A percentile compares a stretch with the other conserved stretches of the same genome.
Conservation (phyloP, 805 yeast species). For the Maudiozyma bulderi region DNA sequence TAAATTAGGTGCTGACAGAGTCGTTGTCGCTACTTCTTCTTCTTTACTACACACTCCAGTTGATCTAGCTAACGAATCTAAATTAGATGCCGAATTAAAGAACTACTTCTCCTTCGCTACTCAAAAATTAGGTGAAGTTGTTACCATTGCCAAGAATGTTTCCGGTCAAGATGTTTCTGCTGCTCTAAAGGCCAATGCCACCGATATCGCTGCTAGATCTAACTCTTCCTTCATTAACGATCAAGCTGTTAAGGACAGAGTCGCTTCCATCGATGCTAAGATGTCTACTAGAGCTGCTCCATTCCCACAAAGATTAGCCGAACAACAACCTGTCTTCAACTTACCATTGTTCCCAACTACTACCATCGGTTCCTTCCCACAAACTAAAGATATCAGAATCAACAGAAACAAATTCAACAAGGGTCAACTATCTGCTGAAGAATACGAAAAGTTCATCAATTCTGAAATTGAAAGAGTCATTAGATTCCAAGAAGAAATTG, state of each 20-base stretch:
- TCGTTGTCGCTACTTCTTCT: slow-evolving; percentile 88
- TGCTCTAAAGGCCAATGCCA: slow-evolving; percentile 76
- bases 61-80: slow-evolving; percentile 84
- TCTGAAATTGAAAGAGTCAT: slow-evolving; percentile 92
- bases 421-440: slow-evolving; percentile 92
- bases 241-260: slow-evolving; percentile 80
- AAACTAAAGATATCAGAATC: slow-evolving; percentile 97
- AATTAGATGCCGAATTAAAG: slow-evolving; percentile 82
- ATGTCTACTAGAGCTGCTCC: slow-evolving; percentile 77
- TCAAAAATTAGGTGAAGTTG: slow-evolving; percentile 91
- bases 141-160: slow-evolving; percentile 76
- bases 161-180: slow-evolving; percentile 73
- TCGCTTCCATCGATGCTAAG: slow-evolving; percentile 64
- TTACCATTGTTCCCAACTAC: slow-evolving; percentile 99
- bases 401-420: slow-evolving; percentile 97
- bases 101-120: slow-evolving; percentile 98
- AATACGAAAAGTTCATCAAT: slow-evolving; percentile 93
- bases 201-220: slow-evolving; percentile 74
- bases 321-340: slow-evolving; percentile 80
- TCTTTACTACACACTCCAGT: slow-evolving; percentile 98
- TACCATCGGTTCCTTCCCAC: slow-evolving; percentile 99
- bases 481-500: slow-evolving; percentile 98
- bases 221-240: slow-evolving; percentile 86
- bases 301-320: slow-evolving; percentile 78
- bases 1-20: slow-evolving; percentile 79